Conservation (phyloP, 495 filamentous ascomycete genomes). For the Penicillium cataractarum region DNA sequence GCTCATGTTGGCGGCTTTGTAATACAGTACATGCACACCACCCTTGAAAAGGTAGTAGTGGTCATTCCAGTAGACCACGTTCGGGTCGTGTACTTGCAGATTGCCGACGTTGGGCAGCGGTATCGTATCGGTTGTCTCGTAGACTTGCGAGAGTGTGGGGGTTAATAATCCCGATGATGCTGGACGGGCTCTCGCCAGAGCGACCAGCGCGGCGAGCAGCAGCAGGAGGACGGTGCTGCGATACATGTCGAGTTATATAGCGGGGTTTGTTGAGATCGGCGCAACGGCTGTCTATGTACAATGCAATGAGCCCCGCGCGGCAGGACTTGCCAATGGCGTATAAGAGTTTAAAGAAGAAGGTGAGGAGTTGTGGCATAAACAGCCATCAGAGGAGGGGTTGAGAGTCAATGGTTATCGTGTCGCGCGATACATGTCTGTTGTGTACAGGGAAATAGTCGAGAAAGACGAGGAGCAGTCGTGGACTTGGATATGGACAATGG, state of each 20-base stretch:
- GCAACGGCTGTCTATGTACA: constrained; percentile 4
- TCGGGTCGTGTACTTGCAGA: constrained; percentile 45
- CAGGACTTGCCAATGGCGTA: constrained; percentile 3
- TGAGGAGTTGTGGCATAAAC: neutral
- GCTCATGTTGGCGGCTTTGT: constrained; percentile 37
- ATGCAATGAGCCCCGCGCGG: neutral
- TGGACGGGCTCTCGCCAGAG: constrained; percentile 19
- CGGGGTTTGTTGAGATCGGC: neutral
- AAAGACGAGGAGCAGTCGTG: neutral
- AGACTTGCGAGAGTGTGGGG: constrained; percentile 22
- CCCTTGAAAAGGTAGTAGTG: constrained; percentile 48
- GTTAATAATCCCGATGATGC: constrained; percentile 8
- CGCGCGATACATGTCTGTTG: constrained; percentile 8
- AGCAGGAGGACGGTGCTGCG: constrained; percentile 3
- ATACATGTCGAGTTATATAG: constrained; percentile 7
- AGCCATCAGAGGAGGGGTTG: constrained; percentile 1
- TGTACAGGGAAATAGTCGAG: neutral
- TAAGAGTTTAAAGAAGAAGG: neutral
- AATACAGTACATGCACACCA: constrained; percentile 33
- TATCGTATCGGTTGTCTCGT: constrained; percentile 35
- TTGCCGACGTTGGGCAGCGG: constrained; percentile 43
- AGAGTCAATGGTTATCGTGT: neutral
- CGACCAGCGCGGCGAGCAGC: constrained; percentile 10
- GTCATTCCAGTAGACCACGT: constrained; percentile 37
- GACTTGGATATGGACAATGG: neutral